phyloP scores from a whole-genome alignment of 1,139 yeast genomes.

The Candida tropicalis region DNA sequence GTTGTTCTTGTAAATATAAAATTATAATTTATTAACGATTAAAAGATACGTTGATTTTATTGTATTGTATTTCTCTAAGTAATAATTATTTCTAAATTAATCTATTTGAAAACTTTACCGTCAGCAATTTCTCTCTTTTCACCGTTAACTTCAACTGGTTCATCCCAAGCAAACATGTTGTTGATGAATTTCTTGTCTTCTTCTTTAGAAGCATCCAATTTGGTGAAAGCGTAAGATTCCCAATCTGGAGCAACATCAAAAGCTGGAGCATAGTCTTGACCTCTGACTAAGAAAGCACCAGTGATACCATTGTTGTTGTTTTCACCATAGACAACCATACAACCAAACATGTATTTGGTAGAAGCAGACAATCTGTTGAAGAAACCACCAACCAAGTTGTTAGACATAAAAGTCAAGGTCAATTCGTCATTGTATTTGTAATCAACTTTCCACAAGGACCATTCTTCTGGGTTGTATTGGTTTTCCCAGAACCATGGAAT shows the following conservation, averaged over 20 bases:
- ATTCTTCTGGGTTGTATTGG: conserved; percentile 88
- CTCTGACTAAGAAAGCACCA: conserved; percentile 95
- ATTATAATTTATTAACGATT: too few relatives aligned
- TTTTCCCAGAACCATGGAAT: conserved; percentile 97
- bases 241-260: conserved; percentile 99
- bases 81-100: conserved; percentile 31
- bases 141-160: conserved; percentile 50
- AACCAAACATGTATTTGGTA: conserved; percentile 92
- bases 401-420: conserved; percentile 96
- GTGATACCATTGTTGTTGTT: conserved; percentile 97
- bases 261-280: conserved; percentile 89
- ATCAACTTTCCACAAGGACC: conserved; percentile 94
- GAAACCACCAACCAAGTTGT: conserved; percentile 98
- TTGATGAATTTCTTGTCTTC: conserved; percentile 43
- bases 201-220: conserved; percentile 42
- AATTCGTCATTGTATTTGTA: conserved; percentile 98
- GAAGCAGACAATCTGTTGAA: conserved; percentile 93
- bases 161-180: conserved; percentile 58
- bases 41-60: too few relatives aligned
- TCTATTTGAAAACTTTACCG: conserved; percentile 54
- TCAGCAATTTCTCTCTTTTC: conserved; percentile 50
- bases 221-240: conserved; percentile 64
- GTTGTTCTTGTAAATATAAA: conserved; percentile 4
- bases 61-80: too few relatives aligned
- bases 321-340: conserved; percentile 94